Evolutionary conservation across 2,329 filamentous ascomycete genomes (phyloP), one percentile per base, ranked within the genome.

Genomic region (Camillea tinctor): DNA sequence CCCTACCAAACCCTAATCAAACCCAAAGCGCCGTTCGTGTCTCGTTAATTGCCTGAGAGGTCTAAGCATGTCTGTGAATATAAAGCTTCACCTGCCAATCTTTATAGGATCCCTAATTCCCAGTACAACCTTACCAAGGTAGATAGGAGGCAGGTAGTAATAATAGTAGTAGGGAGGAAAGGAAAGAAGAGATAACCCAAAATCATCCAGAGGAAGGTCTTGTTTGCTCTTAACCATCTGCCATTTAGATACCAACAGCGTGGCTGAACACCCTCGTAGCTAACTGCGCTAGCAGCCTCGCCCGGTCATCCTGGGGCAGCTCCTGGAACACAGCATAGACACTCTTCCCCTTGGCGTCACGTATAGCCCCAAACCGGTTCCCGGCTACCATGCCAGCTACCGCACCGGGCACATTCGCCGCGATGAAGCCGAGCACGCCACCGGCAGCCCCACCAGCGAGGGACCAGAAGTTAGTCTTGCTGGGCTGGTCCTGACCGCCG

Each of bases 271-370:
- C 89, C 76, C 91, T 94, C 26, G 88, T 87, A 1, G 94, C 94
- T 71, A 98, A 77, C 75, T 96, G 91, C 72, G 88, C 90, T 62
- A 98, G 80, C 69, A 99, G 76, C 74, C 87, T 88, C 57, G 92
- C 88, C 71, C 92, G 90, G 71, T 97, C 93, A 55, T 82, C 83
- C 75, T 92, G 90, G 55, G 93, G 93, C 71, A 99, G 80, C 69
- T 97, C 91, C 81, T 85, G 87, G 74, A 94, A 98, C 17, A 97
- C 95, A 24, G 88, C 82, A 76, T 96, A 98, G 5, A 99, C 95
- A 72, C 92, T 96, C 87, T 97, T 98, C 21, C 93, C 93, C 77
- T 88, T 93, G 30, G 90, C 87, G 77, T 99, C 95, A 59, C 95
- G 83, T 20, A 99, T 86, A 6, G 92, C 91, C 0, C 95, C 95